Percentiles rank a stretch among this genome's conserved stretches.
phyloP scores from a whole-genome alignment of 2,329 filamentous ascomycete species.

The Verticillium klebahnii region DNA sequence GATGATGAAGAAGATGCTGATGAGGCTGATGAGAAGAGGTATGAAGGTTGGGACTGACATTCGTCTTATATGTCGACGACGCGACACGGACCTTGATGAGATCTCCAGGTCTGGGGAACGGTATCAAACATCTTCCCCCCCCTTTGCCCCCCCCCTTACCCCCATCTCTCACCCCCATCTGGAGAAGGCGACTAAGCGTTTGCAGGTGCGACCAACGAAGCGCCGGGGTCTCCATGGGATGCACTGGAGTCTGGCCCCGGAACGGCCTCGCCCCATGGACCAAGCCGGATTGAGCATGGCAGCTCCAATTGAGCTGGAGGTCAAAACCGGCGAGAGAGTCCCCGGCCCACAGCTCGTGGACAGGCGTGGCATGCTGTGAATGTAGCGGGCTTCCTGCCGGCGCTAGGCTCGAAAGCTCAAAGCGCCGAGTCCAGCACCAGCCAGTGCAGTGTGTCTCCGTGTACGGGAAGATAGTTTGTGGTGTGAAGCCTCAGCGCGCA shows the following conservation, averaged over 20 bases:
- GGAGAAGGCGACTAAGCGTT: not conserved
- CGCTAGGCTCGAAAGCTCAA: not conserved
- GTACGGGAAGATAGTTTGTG: not conserved
- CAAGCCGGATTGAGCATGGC: not conserved
- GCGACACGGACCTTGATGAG: not conserved
- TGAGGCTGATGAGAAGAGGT: not conserved
- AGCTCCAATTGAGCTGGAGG: not conserved
- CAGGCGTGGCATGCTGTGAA: not conserved
- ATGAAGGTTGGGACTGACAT: not conserved
- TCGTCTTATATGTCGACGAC: not conserved
- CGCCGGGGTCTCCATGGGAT: conserved; percentile 2
- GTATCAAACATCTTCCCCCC: not conserved
- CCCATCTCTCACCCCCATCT: conserved; percentile 1
- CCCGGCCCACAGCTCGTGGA: not conserved
- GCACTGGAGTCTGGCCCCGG: not conserved
- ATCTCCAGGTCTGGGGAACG: not conserved
- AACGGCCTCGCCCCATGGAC: not conserved
- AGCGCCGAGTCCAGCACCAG: not conserved
- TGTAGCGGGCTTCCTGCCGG: not conserved
- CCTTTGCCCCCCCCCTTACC: not conserved
- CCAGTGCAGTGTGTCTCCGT: not conserved
- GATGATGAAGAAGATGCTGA: conserved; percentile 1
- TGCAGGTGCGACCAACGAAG: not conserved
- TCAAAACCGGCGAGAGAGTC: conserved; percentile 1
- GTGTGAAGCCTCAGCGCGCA: not conserved